Percentiles rank a stretch among this genome's conserved stretches.
Conservation (phyloP, 2,329 filamentous ascomycete species). For the Ustulina deusta region DNA sequence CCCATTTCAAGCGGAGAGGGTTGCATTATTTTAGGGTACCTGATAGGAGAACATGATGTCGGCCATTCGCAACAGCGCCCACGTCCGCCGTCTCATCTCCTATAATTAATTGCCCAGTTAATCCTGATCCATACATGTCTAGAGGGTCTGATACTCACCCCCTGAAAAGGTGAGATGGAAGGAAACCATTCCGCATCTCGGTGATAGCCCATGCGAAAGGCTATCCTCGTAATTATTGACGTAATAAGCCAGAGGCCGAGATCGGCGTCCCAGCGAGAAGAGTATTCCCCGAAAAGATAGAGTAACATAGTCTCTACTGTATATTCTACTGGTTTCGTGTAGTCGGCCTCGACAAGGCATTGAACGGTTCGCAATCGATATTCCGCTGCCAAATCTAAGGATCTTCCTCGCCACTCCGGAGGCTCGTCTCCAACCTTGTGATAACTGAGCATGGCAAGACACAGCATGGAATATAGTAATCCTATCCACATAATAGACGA, state of each 20-base stretch:
- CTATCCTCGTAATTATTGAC: constrained; percentile 67
- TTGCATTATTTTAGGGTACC: constrained; percentile 54
- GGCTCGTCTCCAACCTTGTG: constrained; percentile 84
- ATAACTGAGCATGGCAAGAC: constrained; percentile 82
- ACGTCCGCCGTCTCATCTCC: constrained; percentile 78
- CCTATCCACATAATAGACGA: constrained; percentile 83
- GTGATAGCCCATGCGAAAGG: constrained; percentile 80
- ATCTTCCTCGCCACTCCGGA: constrained; percentile 78
- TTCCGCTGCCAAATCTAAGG: constrained; percentile 69
- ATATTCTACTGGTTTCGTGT: constrained; percentile 78
- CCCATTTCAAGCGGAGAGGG: background rate
- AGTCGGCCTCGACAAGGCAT: constrained; percentile 80
- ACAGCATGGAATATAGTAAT: constrained; percentile 80
- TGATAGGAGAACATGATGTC: constrained; percentile 85
- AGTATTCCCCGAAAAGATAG: constrained; percentile 81
- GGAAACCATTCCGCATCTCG: constrained; percentile 81
- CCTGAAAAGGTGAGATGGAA: constrained; percentile 78
- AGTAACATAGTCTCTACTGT: constrained; percentile 83
- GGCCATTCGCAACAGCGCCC: constrained; percentile 77
- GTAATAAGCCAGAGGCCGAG: constrained; percentile 71
- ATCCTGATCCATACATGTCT: constrained; percentile 13
- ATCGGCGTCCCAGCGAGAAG: constrained; percentile 79
- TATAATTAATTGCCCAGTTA: constrained; percentile 45
- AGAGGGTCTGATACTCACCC: constrained; percentile 57
- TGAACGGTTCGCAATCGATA: constrained; percentile 81